Base-by-base conservation (phyloP, 192 early-diverging fungal genomes). In the Coemansia umbellata region DNA sequence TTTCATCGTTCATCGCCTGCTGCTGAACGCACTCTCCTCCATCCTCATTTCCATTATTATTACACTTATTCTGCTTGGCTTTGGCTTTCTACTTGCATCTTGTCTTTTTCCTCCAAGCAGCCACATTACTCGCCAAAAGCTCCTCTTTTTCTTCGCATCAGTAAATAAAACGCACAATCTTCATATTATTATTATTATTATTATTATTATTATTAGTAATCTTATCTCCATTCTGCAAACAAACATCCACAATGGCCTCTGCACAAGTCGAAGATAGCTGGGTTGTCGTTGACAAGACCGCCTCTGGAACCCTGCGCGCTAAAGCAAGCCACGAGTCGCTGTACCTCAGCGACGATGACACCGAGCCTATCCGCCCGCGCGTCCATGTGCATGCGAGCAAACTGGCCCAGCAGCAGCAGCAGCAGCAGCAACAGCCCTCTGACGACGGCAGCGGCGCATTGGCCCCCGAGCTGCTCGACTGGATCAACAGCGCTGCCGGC, bases 241-340 rank as follows among this genome's bases (percentile, higher is more conserved):
- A 5, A 45, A 45, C 5, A 43, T 5, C 14, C 7, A 15, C 41
- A 8, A 45, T 45, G 43, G 43, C 43, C 23, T 28, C 43, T 45
- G 43, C 43, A 45, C 43, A 53, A 24, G 64, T 59, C 45, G 70
- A 74, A 47, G 72, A 75, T 28, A 68, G 72, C 72, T 75, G 72
- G 72, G 60, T 75, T n/a, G 72, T 75, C 7, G 72, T 75, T 3
- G 72, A 75, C 57, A 75, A 75, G 72, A 64, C 72, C 3, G 47
- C 72, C 3, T 52, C 42, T 26, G 65, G 72, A 4, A 50, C 55
- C 27, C 31, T 75, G 48, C 72, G 65, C 6, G 60, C 72, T 19
- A 75, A 75, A 44, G 72, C 60, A 48, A 75, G 72, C 53, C 60
- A 75, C 37, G 72, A 75, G 65, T 75, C 72, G 32, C 41, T 75